phyloP scores from a whole-genome alignment of 1,139 yeast genomes.

The Debaryomycetaceae sp. region DNA sequence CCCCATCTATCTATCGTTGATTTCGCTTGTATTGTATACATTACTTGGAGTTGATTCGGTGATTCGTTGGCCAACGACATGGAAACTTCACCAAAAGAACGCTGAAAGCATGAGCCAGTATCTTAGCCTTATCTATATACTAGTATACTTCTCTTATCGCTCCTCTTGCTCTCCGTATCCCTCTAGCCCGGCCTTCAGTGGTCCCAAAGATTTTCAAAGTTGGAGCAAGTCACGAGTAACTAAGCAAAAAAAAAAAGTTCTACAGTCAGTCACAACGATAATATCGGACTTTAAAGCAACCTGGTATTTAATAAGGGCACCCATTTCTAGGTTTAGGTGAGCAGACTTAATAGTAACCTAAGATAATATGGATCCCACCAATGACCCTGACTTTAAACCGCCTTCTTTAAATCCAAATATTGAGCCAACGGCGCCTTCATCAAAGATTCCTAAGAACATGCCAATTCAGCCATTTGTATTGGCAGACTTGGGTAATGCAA shows the following conservation, averaged over 20 bases:
- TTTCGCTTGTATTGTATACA: background rate
- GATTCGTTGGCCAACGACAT: background rate
- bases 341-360: background rate
- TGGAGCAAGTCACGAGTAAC: too few species aligned
- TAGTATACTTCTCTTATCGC: too few species aligned
- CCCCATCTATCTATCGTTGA: slow-evolving; percentile 1
- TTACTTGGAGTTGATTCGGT: background rate
- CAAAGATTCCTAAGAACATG: slow-evolving; percentile 67
- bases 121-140: too few species aligned
- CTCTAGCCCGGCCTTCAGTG: too few species aligned
- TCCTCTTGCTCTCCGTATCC: too few species aligned
- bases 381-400: slow-evolving; percentile 75
- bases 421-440: slow-evolving; percentile 70
- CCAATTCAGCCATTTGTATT: slow-evolving; percentile 75
- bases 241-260: too few species aligned
- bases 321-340: background rate
- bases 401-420: slow-evolving; percentile 59
- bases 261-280: background rate
- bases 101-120: too few species aligned
- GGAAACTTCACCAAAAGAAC: too few species aligned
- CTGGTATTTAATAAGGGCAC: background rate
- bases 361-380: slow-evolving; percentile 69
- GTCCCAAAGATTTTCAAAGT: too few species aligned
- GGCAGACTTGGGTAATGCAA: slow-evolving; percentile 68
- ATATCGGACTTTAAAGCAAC: slow-evolving; percentile 1